Evolutionary conservation across 306 rosid genomes (phyloP).

Genomic region (Quercus ilex): DNA sequence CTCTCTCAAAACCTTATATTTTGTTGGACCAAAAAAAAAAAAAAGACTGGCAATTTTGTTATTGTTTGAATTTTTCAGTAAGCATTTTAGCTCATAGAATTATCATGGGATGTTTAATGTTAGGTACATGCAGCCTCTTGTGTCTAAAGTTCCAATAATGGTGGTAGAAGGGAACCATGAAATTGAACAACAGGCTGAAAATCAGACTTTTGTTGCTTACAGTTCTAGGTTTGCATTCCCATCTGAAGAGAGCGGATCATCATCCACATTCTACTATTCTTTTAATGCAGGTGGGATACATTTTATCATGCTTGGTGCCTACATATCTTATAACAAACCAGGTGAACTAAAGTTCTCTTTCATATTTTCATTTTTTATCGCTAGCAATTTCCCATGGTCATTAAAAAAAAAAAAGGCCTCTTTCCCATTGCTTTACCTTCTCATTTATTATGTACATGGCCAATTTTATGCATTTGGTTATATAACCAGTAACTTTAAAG

Average conservation of each 20-base stretch:
- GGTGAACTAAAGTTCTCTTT: constrained; percentile 38
- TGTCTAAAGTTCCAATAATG: constrained; percentile 79
- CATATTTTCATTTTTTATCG: neutral
- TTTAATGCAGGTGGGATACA: constrained; percentile 93
- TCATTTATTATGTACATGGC: neutral
- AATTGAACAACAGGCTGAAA: constrained; percentile 66
- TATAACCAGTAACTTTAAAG: neutral
- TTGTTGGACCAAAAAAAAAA: neutral
- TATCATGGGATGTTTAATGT: constrained; percentile 6
- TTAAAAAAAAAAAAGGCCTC: neutral
- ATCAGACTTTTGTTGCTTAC: constrained; percentile 68
- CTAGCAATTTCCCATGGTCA: neutral
- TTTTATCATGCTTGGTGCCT: constrained; percentile 81
- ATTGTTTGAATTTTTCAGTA: neutral
- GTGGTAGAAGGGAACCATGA: constrained; percentile 93
- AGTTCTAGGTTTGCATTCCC: constrained; percentile 86
- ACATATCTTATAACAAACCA: constrained; percentile 50
- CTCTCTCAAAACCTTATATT: neutral
- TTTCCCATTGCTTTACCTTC: neutral
- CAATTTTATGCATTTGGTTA: neutral
- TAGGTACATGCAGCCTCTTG: constrained; percentile 83
- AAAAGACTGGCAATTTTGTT: neutral
- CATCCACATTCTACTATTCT: constrained; percentile 73
- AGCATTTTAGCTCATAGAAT: neutral
- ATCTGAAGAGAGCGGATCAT: constrained; percentile 75